Evolutionary conservation across 371 early-diverging fungal genomes (phyloP), one percentile per base, ranked within the genome.

Genomic region (Mortierella sp.): DNA sequence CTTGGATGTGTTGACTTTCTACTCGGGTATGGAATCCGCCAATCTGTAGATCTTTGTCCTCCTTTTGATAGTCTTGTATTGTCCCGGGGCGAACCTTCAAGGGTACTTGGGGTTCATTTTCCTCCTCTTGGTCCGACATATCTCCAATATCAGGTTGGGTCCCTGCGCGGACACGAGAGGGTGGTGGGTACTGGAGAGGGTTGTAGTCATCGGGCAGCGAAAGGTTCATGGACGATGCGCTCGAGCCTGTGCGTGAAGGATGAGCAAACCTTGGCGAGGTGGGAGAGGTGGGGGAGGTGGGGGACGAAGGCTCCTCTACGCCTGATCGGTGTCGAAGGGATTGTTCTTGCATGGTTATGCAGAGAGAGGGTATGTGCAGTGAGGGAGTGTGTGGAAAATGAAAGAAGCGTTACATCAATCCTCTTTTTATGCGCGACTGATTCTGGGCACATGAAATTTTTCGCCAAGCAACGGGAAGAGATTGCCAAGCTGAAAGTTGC

Each of bases 121-220:
- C 53, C n/a, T 51, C 45, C 9, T 73, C 74, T 21, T 65, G 16
- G 55, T 72, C 72, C 0, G 72, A 72, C 26, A 54, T 59, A 53
- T 72, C 72, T 21, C 54, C 61, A 23, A 51, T 48, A 30, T 56
- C 61, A 23, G 21, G 58, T 16, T n/a, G 51, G 43, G 54, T 54
- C 12, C 70, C 67, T 1, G 63, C 65, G 1, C 70, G 65, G 46
- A 69, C 67, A 28, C 78, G 66, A 13, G 78, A 76, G 23, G 78
- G 78, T 9, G 78, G 78, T 5, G 78, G 78, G 56, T 76, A 76
- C 19, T 69, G 78, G 7, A 76, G 67, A 4, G 78, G 78, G 34
- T 69, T 70, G 53, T 76, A 76, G 53, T 76, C 63, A 9, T 76
- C 78, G 19, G 78, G 78, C 9, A 70, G 51, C 39, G 58, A 45